Evolutionary conservation across 352 stramenopile species (phyloP).

Genomic region (Phytophthora agathidicida): DNA sequence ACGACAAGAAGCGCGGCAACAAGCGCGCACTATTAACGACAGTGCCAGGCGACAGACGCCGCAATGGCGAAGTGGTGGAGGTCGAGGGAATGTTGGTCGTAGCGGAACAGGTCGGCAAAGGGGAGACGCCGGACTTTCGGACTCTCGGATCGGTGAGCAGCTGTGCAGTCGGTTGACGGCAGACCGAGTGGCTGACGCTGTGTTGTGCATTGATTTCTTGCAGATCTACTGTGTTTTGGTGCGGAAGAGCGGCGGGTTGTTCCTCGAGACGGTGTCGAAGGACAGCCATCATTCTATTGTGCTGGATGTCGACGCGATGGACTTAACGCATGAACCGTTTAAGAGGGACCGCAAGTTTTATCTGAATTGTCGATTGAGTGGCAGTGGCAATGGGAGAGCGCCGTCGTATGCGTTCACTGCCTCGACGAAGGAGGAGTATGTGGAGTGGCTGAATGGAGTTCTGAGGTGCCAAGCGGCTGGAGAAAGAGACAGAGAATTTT

Average conservation of each 20-base stretch:
- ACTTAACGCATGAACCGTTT: slow-evolving; percentile 40
- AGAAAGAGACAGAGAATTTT: slow-evolving; percentile 2
- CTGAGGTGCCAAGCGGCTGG: slow-evolving; percentile 16
- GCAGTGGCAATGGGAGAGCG: slow-evolving; percentile 7
- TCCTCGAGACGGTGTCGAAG: slow-evolving; percentile 47
- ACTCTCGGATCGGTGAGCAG: slow-evolving; percentile 56
- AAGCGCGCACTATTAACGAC: slow-evolving; percentile 44
- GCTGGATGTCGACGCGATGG: slow-evolving; percentile 44
- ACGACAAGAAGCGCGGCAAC: slow-evolving; percentile 45
- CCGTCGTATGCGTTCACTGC: slow-evolving; percentile 48
- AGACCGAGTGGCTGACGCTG: slow-evolving; percentile 13
- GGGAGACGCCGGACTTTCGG: slow-evolving; percentile 23
- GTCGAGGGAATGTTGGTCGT: slow-evolving; percentile 57
- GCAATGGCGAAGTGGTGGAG: slow-evolving; percentile 43
- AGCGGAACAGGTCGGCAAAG: slow-evolving; percentile 44
- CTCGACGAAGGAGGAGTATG: slow-evolving; percentile 31
- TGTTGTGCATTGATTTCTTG: slow-evolving; percentile 11
- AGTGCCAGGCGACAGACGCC: slow-evolving; percentile 15
- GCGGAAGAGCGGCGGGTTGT: slow-evolving; percentile 36
- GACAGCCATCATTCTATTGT: slow-evolving; percentile 42
- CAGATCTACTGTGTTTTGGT: slow-evolving; percentile 58
- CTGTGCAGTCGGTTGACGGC: neutral
- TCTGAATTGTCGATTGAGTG: slow-evolving; percentile 18
- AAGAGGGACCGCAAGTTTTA: slow-evolving; percentile 51
- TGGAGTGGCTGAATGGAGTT: slow-evolving; percentile 46